Evolutionary conservation across 768 basidiomycete species (phyloP).

Genomic region (Xerocomus spinulosus): DNA sequence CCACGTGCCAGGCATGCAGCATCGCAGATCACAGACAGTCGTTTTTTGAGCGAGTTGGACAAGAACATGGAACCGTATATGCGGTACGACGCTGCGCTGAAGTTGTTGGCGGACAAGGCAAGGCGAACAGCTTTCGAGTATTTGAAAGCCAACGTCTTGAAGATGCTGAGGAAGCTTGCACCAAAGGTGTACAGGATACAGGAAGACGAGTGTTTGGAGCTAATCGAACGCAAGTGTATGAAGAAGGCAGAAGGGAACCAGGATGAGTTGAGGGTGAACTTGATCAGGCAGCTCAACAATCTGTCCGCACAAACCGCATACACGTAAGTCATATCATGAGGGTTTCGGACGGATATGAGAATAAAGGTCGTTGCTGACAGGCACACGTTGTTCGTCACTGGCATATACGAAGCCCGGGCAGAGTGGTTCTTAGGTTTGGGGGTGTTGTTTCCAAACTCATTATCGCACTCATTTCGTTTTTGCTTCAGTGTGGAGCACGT

Average conservation of each 20-base stretch:
- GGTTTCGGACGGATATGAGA: too few relatives aligned
- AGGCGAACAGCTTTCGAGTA: not conserved
- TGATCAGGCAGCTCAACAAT: conserved; percentile 19
- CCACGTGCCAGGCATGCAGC: not conserved
- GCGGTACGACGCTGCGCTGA: not conserved
- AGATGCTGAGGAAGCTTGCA: conserved; percentile 5
- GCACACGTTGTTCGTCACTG: conserved; percentile 6
- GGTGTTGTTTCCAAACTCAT: too few relatives aligned
- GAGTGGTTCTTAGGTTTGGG: not conserved
- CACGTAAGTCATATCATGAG: conserved; percentile 4
- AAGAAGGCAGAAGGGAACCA: conserved; percentile 7
- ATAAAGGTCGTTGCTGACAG: not conserved
- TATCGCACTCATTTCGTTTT: too few relatives aligned
- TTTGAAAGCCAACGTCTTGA: not conserved
- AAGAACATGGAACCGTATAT: not conserved
- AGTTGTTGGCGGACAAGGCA: not conserved
- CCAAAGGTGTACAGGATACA: conserved; percentile 8
- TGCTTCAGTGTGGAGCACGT: too few relatives aligned
- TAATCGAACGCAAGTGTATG: not conserved
- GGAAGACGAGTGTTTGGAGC: not conserved
- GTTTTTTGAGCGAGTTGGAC: conserved; percentile 11
- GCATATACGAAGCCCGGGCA: not conserved
- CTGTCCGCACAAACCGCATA: conserved; percentile 1
- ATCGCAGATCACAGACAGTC: conserved; percentile 5
- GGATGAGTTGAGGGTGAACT: conserved; percentile 3